Conservation (phyloP, 2,329 filamentous ascomycete species). For the Colletotrichum lentis region DNA sequence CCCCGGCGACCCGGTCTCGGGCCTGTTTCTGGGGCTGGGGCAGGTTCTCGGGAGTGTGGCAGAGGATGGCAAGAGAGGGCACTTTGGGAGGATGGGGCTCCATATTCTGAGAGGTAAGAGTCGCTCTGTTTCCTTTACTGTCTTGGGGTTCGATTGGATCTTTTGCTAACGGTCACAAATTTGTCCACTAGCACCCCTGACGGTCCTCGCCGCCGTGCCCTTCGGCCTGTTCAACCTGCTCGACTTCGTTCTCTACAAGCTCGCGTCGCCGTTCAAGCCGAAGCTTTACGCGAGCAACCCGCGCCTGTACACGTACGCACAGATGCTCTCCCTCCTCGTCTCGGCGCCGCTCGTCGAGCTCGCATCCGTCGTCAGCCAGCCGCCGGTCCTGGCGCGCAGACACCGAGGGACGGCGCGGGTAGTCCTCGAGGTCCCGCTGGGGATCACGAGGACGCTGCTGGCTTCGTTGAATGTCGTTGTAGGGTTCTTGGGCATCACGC, state of each 20-base stretch:
- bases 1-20: conserved; percentile 33
- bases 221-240: conserved; percentile 35
- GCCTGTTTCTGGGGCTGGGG: conserved; percentile 10
- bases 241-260: conserved; percentile 31
- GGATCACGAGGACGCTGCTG: neutral
- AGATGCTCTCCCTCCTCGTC: conserved; percentile 31
- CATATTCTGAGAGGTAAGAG: conserved; percentile 29
- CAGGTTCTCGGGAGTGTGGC: neutral
- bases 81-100: conserved; percentile 3
- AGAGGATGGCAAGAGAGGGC: neutral
- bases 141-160: neutral
- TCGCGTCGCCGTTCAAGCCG: conserved; percentile 23
- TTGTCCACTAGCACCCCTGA: conserved; percentile 19
- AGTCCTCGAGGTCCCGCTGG: neutral
- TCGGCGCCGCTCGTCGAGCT: conserved; percentile 18
- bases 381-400: neutral
- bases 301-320: conserved; percentile 20
- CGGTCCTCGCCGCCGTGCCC: conserved; percentile 17
- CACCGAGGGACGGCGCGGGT: neutral
- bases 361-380: conserved; percentile 1
- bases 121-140: too few relatives aligned
- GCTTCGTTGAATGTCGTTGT: conserved; percentile 15
- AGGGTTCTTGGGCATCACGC: conserved; percentile 7
- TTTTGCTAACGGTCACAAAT: too few relatives aligned
- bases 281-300: conserved; percentile 35